Conservation (phyloP, 1,284 basidiomycete genomes). For the Irpex sp. region DNA sequence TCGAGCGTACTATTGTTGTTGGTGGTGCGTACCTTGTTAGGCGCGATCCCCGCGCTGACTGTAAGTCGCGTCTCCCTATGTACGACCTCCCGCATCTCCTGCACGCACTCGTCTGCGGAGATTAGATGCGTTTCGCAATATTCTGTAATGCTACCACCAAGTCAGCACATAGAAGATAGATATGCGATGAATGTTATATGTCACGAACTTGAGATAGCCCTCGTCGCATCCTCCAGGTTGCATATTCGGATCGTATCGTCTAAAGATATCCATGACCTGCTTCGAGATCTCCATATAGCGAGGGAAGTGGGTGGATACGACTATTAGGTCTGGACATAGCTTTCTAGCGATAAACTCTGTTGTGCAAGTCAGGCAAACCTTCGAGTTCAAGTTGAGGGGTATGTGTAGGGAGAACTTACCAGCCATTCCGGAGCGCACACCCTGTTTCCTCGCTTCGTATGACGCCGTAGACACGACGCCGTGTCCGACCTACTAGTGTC, state of each 20-base stretch:
- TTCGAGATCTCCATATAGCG: constrained; percentile 73
- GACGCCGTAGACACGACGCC: constrained; percentile 86
- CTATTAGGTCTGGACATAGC: constrained; percentile 88
- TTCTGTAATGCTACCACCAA: constrained; percentile 63
- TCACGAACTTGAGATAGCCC: constrained; percentile 78
- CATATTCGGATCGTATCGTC: constrained; percentile 81
- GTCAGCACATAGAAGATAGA: background rate
- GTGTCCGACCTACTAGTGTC: constrained; percentile 52
- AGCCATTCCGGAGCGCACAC: constrained; percentile 88
- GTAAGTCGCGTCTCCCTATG: constrained; percentile 80
- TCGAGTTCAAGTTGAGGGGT: too few relatives aligned
- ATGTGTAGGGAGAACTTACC: too few relatives aligned
- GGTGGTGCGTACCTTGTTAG: constrained; percentile 64
- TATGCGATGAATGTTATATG: too few relatives aligned
- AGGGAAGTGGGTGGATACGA: constrained; percentile 62
- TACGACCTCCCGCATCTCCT: constrained; percentile 71
- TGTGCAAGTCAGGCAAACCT: too few relatives aligned
- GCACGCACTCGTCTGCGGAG: constrained; percentile 71
- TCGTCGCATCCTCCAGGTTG: constrained; percentile 83
- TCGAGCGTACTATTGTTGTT: too few relatives aligned
- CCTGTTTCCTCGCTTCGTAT: constrained; percentile 88
- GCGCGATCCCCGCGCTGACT: constrained; percentile 91
- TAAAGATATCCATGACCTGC: constrained; percentile 65
- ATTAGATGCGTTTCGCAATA: constrained; percentile 71
- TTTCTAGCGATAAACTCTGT: constrained; percentile 92